phyloP scores from a whole-genome alignment of 441 rosid species.

The Manihot esculenta region DNA sequence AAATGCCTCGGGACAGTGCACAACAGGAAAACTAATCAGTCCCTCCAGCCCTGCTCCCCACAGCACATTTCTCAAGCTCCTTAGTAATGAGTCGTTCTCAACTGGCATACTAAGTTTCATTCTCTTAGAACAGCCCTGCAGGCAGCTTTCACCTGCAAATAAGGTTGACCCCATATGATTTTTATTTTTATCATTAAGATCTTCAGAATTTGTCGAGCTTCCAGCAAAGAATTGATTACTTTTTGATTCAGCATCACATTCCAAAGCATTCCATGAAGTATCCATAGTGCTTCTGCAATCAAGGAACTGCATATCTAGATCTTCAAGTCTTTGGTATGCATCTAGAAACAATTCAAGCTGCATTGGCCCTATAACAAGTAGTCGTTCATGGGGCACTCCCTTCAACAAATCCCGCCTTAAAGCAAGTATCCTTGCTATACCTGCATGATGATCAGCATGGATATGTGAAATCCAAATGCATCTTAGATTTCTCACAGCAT shows the following conservation, averaged over 20 bases:
- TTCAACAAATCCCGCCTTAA: slow-evolving; percentile 68
- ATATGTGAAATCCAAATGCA: slow-evolving; percentile 94
- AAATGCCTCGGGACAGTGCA: slow-evolving; percentile 88
- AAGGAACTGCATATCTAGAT: slow-evolving; percentile 83
- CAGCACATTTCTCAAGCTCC: slow-evolving; percentile 58
- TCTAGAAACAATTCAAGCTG: slow-evolving; percentile 72
- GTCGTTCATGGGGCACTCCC: slow-evolving; percentile 61
- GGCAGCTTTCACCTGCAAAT: slow-evolving; percentile 54
- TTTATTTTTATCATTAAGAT: slow-evolving; percentile 3
- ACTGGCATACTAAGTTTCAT: slow-evolving; percentile 38
- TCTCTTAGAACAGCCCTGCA: slow-evolving; percentile 67
- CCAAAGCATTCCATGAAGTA: slow-evolving; percentile 59
- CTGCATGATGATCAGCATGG: slow-evolving; percentile 93
- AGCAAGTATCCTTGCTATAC: slow-evolving; percentile 80
- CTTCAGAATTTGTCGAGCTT: slow-evolving; percentile 21
- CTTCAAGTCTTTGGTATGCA: slow-evolving; percentile 86
- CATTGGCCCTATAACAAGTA: slow-evolving; percentile 73
- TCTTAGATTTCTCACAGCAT: slow-evolving; percentile 56
- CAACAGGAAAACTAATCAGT: slow-evolving; percentile 83
- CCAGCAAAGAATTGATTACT: slow-evolving; percentile 19
- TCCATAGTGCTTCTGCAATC: slow-evolving; percentile 71
- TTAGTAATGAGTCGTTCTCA: slow-evolving; percentile 45
- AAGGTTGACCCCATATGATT: slow-evolving; percentile 35
- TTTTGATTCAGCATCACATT: slow-evolving; percentile 28
- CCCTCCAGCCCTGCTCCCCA: slow-evolving; percentile 57